A percentile compares a stretch with the other conserved stretches of the same genome.
phyloP scores from a whole-genome alignment of 345 rosid genomes.

The Eucalyptus rudis region DNA sequence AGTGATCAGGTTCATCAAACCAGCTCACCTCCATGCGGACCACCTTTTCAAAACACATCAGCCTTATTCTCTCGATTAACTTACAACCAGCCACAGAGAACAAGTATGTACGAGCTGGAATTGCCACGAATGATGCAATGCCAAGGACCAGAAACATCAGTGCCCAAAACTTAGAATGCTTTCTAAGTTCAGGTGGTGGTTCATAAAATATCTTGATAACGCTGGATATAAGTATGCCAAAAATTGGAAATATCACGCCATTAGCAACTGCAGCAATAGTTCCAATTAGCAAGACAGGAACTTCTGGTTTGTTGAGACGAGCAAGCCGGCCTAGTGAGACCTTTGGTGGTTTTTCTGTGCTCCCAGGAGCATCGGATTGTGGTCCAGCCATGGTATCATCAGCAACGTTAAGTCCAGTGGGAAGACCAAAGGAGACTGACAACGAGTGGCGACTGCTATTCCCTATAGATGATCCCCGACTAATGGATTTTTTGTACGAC shows the following conservation, averaged over 20 bases:
- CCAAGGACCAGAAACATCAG: slow-evolving; percentile 53
- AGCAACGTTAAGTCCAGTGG: slow-evolving; percentile 25
- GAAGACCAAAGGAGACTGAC: slow-evolving; percentile 44
- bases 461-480: slow-evolving; percentile 55
- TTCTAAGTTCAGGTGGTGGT: slow-evolving; percentile 39
- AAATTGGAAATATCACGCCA: slow-evolving; percentile 56
- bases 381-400: neutral
- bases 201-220: slow-evolving; percentile 44
- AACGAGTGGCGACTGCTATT: slow-evolving; percentile 44
- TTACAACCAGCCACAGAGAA: slow-evolving; percentile 67
- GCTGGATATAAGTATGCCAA: slow-evolving; percentile 41
- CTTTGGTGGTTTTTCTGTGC: slow-evolving; percentile 4
- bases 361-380: neutral
- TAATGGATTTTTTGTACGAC: slow-evolving; percentile 29
- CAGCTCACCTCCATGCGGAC: slow-evolving; percentile 82
- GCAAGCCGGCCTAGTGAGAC: slow-evolving; percentile 54
- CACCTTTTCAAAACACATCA: slow-evolving; percentile 72
- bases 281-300: slow-evolving; percentile 52
- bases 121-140: slow-evolving; percentile 34
- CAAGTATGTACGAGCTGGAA: slow-evolving; percentile 38
- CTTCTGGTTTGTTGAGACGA: slow-evolving; percentile 74
- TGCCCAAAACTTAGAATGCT: slow-evolving; percentile 65
- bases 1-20: slow-evolving; percentile 72
- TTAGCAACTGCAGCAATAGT: slow-evolving; percentile 35
- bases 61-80: slow-evolving; percentile 47